Evolutionary conservation across 2,329 filamentous ascomycete genomes (phyloP), one percentile per base, ranked within the genome.

Genomic region (Arachnopeziza araneosa): DNA sequence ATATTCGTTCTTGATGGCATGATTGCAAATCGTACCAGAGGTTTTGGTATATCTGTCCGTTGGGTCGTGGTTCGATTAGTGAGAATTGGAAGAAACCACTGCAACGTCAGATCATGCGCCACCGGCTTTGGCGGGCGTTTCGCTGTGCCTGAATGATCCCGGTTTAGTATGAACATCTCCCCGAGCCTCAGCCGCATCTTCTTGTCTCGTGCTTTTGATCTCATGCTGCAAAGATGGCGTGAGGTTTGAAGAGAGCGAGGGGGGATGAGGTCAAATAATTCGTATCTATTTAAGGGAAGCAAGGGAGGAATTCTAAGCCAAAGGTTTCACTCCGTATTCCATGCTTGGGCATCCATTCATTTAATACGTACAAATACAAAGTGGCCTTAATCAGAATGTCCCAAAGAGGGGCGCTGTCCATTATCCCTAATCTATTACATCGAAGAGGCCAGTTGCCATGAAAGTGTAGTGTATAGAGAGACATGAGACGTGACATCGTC

Each of bases 401-500:
- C 36, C 36, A 59, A 64, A 64, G 50, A 32, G 62, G 60, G 63
- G 59, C 17, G 60, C 65, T 66, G 56, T 69, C 62, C 66, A 68
- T 67, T 69, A 62, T 63, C 64, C 69, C 68, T 68, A 69, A 67
- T 66, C 65, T 69, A 66, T 59, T 68, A 44, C 64, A 68, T 68
- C 59, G 66, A 69, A 69, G 55, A 54, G 59, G 59, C 60, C n/a
- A 48, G 10, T 55, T 22, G 60, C 62, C 66, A 64, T 56, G 64
- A 63, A 26, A 66, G 63, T 64, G 32, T 64, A 52, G 55, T 63
- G 63, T 67, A 63, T 69, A 59, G 63, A 68, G 64, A 68, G 63
- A 72, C 64, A 67, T 69, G 61, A 69, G 66, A 65, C 71, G 64
- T 73, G 67, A 71, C 64, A 69, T 72, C 69, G 62, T 71, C 63